phyloP scores from a whole-genome alignment of 2,329 filamentous ascomycete genomes.

The Penicillium rolfsii region DNA sequence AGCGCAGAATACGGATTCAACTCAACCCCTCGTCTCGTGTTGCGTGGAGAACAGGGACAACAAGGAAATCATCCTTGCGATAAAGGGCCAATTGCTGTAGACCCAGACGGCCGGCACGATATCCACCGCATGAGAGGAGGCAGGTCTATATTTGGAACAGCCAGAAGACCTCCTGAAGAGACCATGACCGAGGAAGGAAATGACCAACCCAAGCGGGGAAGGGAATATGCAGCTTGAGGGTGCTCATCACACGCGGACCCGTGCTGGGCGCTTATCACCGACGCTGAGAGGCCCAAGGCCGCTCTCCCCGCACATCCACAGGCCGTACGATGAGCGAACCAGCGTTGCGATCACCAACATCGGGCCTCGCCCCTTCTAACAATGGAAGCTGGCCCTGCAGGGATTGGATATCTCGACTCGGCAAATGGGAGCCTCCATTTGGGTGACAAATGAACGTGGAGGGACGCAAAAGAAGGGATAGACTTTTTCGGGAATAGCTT shows the following conservation, averaged over 20 bases:
- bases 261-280: slow-evolving; percentile 35
- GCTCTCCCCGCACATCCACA: slow-evolving; percentile 23
- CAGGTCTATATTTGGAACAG: slow-evolving; percentile 34
- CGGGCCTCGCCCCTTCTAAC: slow-evolving; percentile 10
- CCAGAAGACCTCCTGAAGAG: slow-evolving; percentile 22
- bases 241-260: slow-evolving; percentile 40
- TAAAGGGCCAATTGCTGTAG: slow-evolving; percentile 25
- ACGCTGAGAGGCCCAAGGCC: slow-evolving; percentile 25
- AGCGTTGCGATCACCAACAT: slow-evolving; percentile 11
- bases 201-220: slow-evolving; percentile 25
- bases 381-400: slow-evolving; percentile 8
- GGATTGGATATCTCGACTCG: not conserved
- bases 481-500: not conserved
- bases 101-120: slow-evolving; percentile 23
- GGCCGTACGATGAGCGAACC: slow-evolving; percentile 16
- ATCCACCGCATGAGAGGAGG: slow-evolving; percentile 21
- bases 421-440: slow-evolving; percentile 1
- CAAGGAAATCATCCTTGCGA: slow-evolving; percentile 16
- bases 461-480: not conserved
- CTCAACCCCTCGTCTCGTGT: slow-evolving; percentile 31
- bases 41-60: slow-evolving; percentile 21
- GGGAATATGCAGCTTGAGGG: slow-evolving; percentile 32
- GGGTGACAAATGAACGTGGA: not conserved
- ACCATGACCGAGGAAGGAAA: slow-evolving; percentile 22
- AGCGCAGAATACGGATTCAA: not conserved